Conservation (phyloP, 2,329 filamentous ascomycete genomes). For the Dactylellina haptotyla region DNA sequence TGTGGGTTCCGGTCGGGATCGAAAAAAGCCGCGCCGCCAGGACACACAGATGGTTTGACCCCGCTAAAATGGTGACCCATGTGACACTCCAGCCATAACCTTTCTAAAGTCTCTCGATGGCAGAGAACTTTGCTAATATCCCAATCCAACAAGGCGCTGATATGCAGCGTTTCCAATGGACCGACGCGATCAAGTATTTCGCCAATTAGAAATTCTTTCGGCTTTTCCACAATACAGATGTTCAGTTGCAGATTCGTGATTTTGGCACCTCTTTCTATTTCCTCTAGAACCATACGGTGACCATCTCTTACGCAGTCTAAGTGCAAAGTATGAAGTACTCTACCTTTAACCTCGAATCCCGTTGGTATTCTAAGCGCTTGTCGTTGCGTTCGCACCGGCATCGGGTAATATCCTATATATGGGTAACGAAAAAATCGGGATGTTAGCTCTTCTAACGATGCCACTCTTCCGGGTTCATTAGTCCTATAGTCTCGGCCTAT, state of each 20-base stretch:
- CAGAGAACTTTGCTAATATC: slow-evolving; percentile 11
- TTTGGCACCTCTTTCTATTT: background rate
- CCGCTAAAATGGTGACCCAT: background rate
- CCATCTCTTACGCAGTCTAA: no score
- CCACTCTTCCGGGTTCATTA: background rate
- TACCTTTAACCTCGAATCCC: no score
- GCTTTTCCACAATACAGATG: background rate
- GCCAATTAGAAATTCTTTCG: background rate
- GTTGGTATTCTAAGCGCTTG: no score
- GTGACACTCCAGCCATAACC: slow-evolving; percentile 33
- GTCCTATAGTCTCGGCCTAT: background rate
- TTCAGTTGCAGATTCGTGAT: background rate
- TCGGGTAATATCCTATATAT: no score
- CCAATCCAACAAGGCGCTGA: background rate
- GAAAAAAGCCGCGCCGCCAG: slow-evolving; percentile 14
- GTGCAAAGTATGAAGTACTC: no score
- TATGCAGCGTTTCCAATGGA: slow-evolving; percentile 10
- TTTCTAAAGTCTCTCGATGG: slow-evolving; percentile 14
- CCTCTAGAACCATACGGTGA: no score
- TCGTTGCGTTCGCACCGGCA: no score
- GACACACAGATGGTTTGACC: background rate
- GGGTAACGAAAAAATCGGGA: no score
- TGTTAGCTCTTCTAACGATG: no score
- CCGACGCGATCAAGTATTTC: background rate
- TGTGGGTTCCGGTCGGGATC: slow-evolving; percentile 1